Percentiles rank a stretch among this genome's conserved stretches.
Conservation (phyloP, 352 stramenopile species). For the Chrysophaeum taylorii region DNA sequence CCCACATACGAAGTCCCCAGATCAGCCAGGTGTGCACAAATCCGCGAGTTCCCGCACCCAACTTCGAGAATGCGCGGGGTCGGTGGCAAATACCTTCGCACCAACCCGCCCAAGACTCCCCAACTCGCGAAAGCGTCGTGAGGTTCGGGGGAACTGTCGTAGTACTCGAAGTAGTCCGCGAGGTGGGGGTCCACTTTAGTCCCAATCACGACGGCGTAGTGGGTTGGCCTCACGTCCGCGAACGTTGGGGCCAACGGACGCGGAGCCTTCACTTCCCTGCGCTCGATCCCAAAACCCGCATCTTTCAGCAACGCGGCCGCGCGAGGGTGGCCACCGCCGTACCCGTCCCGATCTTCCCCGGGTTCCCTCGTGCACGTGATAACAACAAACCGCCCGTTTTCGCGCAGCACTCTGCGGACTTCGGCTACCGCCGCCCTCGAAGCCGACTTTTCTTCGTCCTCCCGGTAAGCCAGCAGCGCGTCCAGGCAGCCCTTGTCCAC, state of each 20-base stretch:
- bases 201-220: background rate
- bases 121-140: background rate
- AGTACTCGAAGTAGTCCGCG: background rate
- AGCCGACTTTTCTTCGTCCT: background rate
- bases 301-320: background rate
- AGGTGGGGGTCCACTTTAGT: background rate
- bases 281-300: background rate
- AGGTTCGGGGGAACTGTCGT: background rate
- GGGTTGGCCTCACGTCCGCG: background rate
- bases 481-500: conserved; percentile 1
- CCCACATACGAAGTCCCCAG: no score
- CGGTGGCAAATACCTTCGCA: no score
- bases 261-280: background rate
- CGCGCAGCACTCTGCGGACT: background rate
- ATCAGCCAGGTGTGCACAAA: background rate
- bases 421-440: background rate
- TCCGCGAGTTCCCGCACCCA: background rate
- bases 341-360: background rate
- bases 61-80: background rate
- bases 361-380: background rate
- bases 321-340: background rate
- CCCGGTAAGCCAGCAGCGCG: background rate
- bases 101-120: background rate
- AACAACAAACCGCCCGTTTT: background rate
- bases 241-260: background rate